Percentiles rank a stretch among this genome's conserved stretches.
phyloP scores from a whole-genome alignment of 208 protist genomes.

The Vickermania spadyakhi region DNA sequence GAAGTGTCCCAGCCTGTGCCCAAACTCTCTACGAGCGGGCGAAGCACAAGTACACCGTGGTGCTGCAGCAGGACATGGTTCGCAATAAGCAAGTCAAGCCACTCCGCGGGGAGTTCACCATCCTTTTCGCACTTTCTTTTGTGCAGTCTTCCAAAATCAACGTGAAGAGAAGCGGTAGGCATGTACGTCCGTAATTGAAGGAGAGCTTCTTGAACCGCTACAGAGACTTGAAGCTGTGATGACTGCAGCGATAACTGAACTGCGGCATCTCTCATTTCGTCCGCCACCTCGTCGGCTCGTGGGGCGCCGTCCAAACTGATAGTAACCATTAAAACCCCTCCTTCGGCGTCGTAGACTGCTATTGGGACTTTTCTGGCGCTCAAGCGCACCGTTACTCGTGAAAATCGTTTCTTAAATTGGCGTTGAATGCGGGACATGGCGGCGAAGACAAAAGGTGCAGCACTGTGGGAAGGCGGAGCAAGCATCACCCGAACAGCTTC shows the following conservation, averaged over 20 bases:
- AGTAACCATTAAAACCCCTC: constrained; percentile 43
- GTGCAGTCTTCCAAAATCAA: too few species aligned
- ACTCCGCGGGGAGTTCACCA: constrained; percentile 12
- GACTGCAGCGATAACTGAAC: background rate
- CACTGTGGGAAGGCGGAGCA: too few species aligned
- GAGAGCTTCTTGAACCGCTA: background rate
- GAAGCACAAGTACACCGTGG: constrained; percentile 51
- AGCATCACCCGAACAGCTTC: too few species aligned
- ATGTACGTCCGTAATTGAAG: background rate
- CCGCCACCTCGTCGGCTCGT: constrained; percentile 30
- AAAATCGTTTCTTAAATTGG: too few species aligned
- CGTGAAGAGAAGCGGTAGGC: too few species aligned
- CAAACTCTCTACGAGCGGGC: constrained; percentile 60
- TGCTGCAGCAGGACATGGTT: constrained; percentile 54
- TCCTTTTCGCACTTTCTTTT: too few species aligned
- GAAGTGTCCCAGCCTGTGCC: constrained; percentile 68
- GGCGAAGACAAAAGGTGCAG: too few species aligned
- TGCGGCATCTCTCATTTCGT: constrained; percentile 23
- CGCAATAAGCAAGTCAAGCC: constrained; percentile 40
- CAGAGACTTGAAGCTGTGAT: background rate
- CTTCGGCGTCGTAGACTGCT: constrained; percentile 7
- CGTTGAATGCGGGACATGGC: too few species aligned
- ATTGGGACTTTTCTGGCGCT: too few species aligned
- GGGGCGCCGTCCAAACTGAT: constrained; percentile 31
- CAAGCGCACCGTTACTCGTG: too few species aligned